Evolutionary conservation across 257 asterid species (phyloP).

Genomic region (Lantana camara): DNA sequence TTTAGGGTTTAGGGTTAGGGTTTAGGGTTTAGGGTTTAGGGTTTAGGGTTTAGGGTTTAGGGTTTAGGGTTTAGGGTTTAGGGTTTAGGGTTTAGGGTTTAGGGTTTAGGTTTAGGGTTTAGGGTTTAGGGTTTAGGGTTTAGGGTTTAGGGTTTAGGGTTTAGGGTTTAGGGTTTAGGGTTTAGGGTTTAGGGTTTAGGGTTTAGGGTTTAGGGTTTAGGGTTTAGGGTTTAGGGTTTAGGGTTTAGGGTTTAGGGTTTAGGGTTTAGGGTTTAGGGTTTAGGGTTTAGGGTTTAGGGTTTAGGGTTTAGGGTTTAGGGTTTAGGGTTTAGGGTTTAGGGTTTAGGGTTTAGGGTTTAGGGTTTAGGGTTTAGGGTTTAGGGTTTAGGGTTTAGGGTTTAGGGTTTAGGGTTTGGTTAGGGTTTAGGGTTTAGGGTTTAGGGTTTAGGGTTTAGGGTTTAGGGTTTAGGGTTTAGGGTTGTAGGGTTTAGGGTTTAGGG

Average conservation of each 20-base stretch:
- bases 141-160: constrained; percentile 17
- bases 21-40: background rate
- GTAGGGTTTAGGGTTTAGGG: constrained; percentile 12
- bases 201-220: constrained; percentile 14
- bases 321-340: constrained; percentile 17
- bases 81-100: constrained; percentile 19
- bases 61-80: constrained; percentile 1
- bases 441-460: constrained; percentile 18
- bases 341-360: constrained; percentile 18
- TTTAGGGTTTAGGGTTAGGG: background rate
- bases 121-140: constrained; percentile 10
- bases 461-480: constrained; percentile 16
- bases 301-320: constrained; percentile 16
- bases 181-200: constrained; percentile 12
- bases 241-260: constrained; percentile 5
- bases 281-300: constrained; percentile 10
- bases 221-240: constrained; percentile 7
- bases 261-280: constrained; percentile 14
- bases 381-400: constrained; percentile 11
- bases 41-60: background rate
- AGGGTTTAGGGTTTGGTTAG: too few species aligned
- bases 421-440: constrained; percentile 9
- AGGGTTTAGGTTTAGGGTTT: constrained; percentile 16
- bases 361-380: constrained; percentile 8
- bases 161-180: constrained; percentile 16